These are phyloP conservation scores for Lecanicillium sp. DNA, from an alignment of 2,329 filamentous ascomycete species.

Conservation along the genomic window DNA sequence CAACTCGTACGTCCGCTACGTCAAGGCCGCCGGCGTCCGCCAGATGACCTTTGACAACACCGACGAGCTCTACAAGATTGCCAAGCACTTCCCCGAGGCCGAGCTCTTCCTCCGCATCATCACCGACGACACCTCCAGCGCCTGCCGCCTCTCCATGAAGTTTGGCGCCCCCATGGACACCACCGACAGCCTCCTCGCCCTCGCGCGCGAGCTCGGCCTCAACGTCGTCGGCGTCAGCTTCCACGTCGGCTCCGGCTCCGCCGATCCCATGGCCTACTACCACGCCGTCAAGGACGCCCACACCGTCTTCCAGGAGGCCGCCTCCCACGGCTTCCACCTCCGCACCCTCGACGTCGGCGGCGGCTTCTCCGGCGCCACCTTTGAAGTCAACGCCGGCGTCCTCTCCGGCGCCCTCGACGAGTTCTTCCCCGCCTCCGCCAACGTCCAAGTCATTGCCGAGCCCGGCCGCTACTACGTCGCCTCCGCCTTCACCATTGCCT, in stretches of 20 bases:
- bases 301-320: conserved; percentile 79
- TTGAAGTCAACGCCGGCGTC: conserved; percentile 81
- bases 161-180: conserved; percentile 88
- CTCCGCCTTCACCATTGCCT: conserved; percentile 87
- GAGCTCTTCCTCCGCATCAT: conserved; percentile 92
- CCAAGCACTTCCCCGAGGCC: conserved; percentile 80
- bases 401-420: conserved; percentile 75
- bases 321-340: conserved; percentile 68
- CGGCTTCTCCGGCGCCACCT: conserved; percentile 85
- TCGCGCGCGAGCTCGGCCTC: conserved; percentile 76
- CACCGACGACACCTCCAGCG: conserved; percentile 89
- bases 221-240: conserved; percentile 96
- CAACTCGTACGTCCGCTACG: conserved; percentile 92
- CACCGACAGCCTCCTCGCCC: conserved; percentile 66
- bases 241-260: conserved; percentile 93
- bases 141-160: conserved; percentile 95
- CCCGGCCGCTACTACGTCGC: conserved; percentile 95
- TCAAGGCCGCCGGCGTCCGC: conserved; percentile 76
- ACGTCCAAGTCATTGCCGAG: conserved; percentile 86
- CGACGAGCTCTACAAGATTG: conserved; percentile 97
- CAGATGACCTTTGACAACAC: conserved; percentile 99
- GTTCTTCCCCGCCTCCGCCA: conserved; percentile 69
- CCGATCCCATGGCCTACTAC: conserved; percentile 84
- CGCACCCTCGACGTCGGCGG: conserved; percentile 91
- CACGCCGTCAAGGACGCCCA: conserved; percentile 89